Percentiles rank a stretch among this genome's conserved stretches.
Conservation (phyloP, 768 basidiomycete species). For the Phylloporus sp. region DNA sequence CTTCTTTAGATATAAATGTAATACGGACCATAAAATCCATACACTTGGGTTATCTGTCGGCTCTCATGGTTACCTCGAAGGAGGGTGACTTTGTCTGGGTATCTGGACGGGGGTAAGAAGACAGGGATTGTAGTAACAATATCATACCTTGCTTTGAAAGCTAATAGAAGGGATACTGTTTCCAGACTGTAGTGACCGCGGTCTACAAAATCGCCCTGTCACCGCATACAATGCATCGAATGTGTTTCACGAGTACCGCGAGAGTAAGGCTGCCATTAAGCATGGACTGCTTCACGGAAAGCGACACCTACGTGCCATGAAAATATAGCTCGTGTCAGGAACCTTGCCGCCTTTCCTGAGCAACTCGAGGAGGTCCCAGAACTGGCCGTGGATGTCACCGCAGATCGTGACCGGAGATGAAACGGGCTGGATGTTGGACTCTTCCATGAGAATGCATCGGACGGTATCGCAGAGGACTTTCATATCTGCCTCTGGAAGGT, state of each 20-base stretch:
- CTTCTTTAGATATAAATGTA: neutral
- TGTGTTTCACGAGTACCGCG: neutral
- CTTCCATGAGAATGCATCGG: slow-evolving; percentile 86
- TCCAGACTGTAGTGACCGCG: slow-evolving; percentile 94
- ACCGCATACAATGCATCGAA: neutral
- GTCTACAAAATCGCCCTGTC: slow-evolving; percentile 95
- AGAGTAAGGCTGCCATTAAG: slow-evolving; percentile 20
- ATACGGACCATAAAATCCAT: slow-evolving; percentile 87
- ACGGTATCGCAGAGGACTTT: slow-evolving; percentile 90
- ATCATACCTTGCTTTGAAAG: slow-evolving; percentile 79
- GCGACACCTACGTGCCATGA: slow-evolving; percentile 77
- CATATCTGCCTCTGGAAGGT: slow-evolving; percentile 90
- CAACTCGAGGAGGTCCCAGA: slow-evolving; percentile 93
- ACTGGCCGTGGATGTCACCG: slow-evolving; percentile 97
- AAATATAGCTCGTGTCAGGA: slow-evolving; percentile 89
- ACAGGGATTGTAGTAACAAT: neutral
- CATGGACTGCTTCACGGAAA: slow-evolving; percentile 19
- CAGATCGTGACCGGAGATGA: slow-evolving; percentile 92
- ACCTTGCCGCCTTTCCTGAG: slow-evolving; percentile 81
- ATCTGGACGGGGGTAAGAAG: slow-evolving; percentile 43
- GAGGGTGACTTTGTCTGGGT: slow-evolving; percentile 89
- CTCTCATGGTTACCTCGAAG: slow-evolving; percentile 96
- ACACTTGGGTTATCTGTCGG: slow-evolving; percentile 96
- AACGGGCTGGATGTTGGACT: slow-evolving; percentile 96
- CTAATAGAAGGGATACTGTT: slow-evolving; percentile 85